Evolutionary conservation across 2,329 filamentous ascomycete genomes (phyloP).

Genomic region (Macrophomina pseudophaseolina): DNA sequence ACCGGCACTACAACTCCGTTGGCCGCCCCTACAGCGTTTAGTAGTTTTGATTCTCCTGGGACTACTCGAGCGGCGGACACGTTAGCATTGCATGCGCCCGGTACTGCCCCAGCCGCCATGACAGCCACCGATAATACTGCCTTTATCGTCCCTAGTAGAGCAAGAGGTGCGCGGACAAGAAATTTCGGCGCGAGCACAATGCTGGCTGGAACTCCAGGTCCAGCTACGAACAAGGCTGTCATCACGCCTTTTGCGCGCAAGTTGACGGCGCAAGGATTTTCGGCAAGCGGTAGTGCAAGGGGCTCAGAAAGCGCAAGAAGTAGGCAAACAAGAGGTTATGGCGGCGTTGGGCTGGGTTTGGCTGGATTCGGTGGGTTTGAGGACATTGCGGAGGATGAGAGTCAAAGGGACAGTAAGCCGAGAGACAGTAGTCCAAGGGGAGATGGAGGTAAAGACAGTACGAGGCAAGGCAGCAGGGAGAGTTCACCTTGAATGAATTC

Average conservation of each 20-base stretch:
- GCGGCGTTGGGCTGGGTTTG: constrained; percentile 10
- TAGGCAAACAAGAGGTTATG: not conserved
- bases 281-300: not conserved
- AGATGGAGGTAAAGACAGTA: not conserved
- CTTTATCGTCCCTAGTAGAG: not conserved
- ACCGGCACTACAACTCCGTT: constrained; percentile 23
- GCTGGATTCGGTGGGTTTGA: constrained; percentile 27
- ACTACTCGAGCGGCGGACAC: not conserved
- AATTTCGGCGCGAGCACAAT: constrained; percentile 15
- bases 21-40: not conserved
- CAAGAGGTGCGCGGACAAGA: constrained; percentile 6
- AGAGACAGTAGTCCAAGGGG: not conserved
- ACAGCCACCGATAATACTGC: not conserved
- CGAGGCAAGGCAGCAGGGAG: not conserved
- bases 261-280: constrained; percentile 40
- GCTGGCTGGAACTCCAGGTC: not conserved
- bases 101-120: constrained; percentile 10
- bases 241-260: constrained; percentile 47
- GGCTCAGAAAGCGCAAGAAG: not conserved
- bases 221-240: constrained; percentile 37
- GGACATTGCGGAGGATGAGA: constrained; percentile 27
- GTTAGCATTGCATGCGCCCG: not conserved
- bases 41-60: not conserved
- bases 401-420: not conserved
- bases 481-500: constrained; percentile 13